A percentile compares a stretch with the other conserved stretches of the same genome.
Conservation (phyloP, 768 basidiomycete genomes). For the Lentinula lateritia region DNA sequence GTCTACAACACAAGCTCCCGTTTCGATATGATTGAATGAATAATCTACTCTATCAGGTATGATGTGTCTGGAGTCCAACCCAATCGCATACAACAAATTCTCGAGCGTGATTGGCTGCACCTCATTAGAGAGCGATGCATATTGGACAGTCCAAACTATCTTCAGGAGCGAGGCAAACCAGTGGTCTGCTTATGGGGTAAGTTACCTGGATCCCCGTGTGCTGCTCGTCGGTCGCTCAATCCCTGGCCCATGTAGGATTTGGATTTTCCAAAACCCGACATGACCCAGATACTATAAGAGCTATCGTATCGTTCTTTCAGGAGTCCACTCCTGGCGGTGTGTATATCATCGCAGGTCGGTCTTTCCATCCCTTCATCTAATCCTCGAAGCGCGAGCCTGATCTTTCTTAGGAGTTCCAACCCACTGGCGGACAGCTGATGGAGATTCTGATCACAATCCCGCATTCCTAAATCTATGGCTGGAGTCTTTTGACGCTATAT, state of each 20-base stretch:
- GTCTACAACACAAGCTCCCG: slow-evolving; percentile 17
- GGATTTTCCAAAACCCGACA: slow-evolving; percentile 61
- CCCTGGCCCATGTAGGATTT: slow-evolving; percentile 39
- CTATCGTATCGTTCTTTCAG: slow-evolving; percentile 53
- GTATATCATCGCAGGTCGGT: slow-evolving; percentile 49
- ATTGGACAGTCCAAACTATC: slow-evolving; percentile 68
- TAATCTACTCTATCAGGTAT: slow-evolving; percentile 46
- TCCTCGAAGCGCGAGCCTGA: no score
- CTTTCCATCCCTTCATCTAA: no score
- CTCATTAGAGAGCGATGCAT: slow-evolving; percentile 58
- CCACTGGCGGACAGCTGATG: slow-evolving; percentile 67
- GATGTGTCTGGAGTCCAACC: slow-evolving; percentile 73
- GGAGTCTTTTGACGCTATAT: slow-evolving; percentile 76
- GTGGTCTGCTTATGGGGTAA: slow-evolving; percentile 73
- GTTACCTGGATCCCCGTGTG: neutral
- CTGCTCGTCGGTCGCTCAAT: neutral
- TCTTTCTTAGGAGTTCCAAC: slow-evolving; percentile 47
- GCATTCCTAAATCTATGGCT: slow-evolving; percentile 66
- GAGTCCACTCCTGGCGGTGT: slow-evolving; percentile 62
- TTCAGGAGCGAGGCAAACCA: slow-evolving; percentile 62
- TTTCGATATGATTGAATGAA: neutral
- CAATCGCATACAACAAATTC: slow-evolving; percentile 57
- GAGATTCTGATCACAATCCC: slow-evolving; percentile 65
- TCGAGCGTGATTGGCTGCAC: slow-evolving; percentile 73
- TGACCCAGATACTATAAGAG: slow-evolving; percentile 50